Evolutionary conservation across 805 yeast genomes (phyloP).

Genomic region (Suhomyces kilbournensis): DNA sequence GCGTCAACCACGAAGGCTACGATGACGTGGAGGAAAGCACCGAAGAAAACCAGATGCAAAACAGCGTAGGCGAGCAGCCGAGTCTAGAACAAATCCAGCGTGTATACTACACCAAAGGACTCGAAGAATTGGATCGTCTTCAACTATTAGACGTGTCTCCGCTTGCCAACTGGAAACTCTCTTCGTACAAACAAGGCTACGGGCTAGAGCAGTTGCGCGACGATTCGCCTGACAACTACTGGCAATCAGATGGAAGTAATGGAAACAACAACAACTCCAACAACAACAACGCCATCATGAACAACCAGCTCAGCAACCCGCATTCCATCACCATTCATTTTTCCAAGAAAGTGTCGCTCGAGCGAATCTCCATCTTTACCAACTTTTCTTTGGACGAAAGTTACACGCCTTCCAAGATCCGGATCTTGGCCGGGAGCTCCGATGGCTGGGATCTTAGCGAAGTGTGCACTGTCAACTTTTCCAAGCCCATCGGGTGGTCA

Average conservation of each 20-base stretch:
- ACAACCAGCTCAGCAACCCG: slow-evolving; percentile 57
- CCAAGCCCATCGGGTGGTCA: slow-evolving; percentile 77
- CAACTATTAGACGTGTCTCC: slow-evolving; percentile 76
- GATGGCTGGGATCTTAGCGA: slow-evolving; percentile 76
- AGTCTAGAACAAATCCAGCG: slow-evolving; percentile 39
- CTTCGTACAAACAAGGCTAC: slow-evolving; percentile 69
- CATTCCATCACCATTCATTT: slow-evolving; percentile 79
- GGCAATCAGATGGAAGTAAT: slow-evolving; percentile 90
- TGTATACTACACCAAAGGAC: slow-evolving; percentile 44
- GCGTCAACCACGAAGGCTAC: slow-evolving; percentile 4
- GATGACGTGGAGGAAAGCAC: slow-evolving; percentile 1
- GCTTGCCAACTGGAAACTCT: slow-evolving; percentile 79
- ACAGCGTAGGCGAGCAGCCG: slow-evolving; percentile 26
- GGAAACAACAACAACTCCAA: slow-evolving; percentile 25
- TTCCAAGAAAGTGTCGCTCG: slow-evolving; percentile 68
- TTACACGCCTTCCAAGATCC: slow-evolving; percentile 78
- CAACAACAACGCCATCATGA: slow-evolving; percentile 22
- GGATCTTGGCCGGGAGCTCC: slow-evolving; percentile 63
- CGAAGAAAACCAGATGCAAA: slow-evolving; percentile 7
- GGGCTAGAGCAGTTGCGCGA: slow-evolving; percentile 73
- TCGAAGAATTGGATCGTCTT: slow-evolving; percentile 51
- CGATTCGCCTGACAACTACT: slow-evolving; percentile 66
- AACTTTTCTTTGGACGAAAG: slow-evolving; percentile 79
- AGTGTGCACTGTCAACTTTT: slow-evolving; percentile 56
- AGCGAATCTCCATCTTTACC: slow-evolving; percentile 66